Percentiles rank a stretch among this genome's conserved stretches.
Conservation (phyloP, 2,329 filamentous ascomycete species). For the Fusarium poae region DNA sequence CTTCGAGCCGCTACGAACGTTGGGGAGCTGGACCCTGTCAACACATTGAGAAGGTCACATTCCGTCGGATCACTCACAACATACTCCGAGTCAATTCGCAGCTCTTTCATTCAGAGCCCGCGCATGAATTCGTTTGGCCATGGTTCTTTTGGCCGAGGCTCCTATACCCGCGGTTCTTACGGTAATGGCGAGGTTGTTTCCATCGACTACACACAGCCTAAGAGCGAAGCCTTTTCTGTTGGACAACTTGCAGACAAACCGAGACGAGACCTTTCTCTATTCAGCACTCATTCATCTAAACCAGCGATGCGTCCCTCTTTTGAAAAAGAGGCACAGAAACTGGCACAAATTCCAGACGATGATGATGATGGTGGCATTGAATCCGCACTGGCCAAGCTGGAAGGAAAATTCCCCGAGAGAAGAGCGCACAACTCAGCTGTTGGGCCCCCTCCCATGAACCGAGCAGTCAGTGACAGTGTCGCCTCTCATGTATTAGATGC, state of each 20-base stretch:
- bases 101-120: constrained; percentile 66
- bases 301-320: constrained; percentile 80
- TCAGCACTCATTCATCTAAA: constrained; percentile 73
- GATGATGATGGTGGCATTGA: constrained; percentile 86
- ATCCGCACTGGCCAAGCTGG: constrained; percentile 90
- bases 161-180: constrained; percentile 7
- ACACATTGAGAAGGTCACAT: constrained; percentile 63
- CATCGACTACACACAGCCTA: constrained; percentile 46
- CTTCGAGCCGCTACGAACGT: constrained; percentile 76
- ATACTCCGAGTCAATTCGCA: constrained; percentile 71
- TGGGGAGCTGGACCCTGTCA: constrained; percentile 67
- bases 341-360: constrained; percentile 91
- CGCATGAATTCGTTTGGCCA: constrained; percentile 48
- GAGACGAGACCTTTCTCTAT: constrained; percentile 65
- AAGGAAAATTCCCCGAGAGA: constrained; percentile 80
- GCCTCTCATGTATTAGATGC: constrained; percentile 46
- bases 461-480: constrained; percentile 38
- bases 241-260: constrained; percentile 68
- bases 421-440: constrained; percentile 57
- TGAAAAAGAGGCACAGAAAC: constrained; percentile 86
- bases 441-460: constrained; percentile 49
- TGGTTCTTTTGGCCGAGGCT: constrained; percentile 38
- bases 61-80: constrained; percentile 72
- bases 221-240: constrained; percentile 66
- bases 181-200: constrained; percentile 41